These are phyloP conservation scores for Antrodiella citrinella DNA, from an alignment of 768 basidiomycete genomes.

Conservation along the genomic window DNA sequence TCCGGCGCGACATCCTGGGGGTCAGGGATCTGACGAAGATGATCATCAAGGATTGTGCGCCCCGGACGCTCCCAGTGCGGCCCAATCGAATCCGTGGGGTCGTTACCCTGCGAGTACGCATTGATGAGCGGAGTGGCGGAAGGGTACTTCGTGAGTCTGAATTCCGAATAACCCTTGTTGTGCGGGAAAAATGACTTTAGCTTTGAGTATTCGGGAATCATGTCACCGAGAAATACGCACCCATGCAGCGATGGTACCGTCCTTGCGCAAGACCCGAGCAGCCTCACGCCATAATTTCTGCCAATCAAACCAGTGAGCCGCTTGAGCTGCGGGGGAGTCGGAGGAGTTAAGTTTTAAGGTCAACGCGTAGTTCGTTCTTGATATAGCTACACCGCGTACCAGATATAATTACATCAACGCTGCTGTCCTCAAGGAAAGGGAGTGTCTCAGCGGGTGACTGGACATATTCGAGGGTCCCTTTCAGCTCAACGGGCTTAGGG, in stretches of 20 bases:
- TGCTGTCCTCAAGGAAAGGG: slow-evolving; percentile 35
- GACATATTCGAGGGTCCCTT: slow-evolving; percentile 26
- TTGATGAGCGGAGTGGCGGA: slow-evolving; percentile 49
- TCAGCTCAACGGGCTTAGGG: slow-evolving; percentile 2
- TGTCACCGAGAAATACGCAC: slow-evolving; percentile 35
- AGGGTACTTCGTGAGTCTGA: slow-evolving; percentile 57
- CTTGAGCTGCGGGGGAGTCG: slow-evolving; percentile 49
- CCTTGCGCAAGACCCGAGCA: slow-evolving; percentile 45
- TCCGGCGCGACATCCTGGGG: slow-evolving; percentile 30
- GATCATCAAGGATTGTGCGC: slow-evolving; percentile 61
- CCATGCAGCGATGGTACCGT: slow-evolving; percentile 70
- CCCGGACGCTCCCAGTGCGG: slow-evolving; percentile 79
- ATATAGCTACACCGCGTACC: slow-evolving; percentile 31
- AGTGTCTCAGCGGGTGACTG: slow-evolving; percentile 49
- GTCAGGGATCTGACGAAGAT: slow-evolving; percentile 62
- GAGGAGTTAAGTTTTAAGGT: background rate
- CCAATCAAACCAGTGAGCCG: slow-evolving; percentile 81
- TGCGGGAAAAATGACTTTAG: background rate
- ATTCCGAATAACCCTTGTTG: slow-evolving; percentile 47
- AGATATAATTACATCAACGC: slow-evolving; percentile 60
- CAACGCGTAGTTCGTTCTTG: background rate
- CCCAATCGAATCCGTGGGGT: slow-evolving; percentile 49
- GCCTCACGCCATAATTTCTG: slow-evolving; percentile 62
- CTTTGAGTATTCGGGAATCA: no score
- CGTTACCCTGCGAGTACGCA: slow-evolving; percentile 52